Evolutionary conservation across 2,329 filamentous ascomycete genomes (phyloP), one percentile per base, ranked within the genome.

Genomic region (Alternaria panax): DNA sequence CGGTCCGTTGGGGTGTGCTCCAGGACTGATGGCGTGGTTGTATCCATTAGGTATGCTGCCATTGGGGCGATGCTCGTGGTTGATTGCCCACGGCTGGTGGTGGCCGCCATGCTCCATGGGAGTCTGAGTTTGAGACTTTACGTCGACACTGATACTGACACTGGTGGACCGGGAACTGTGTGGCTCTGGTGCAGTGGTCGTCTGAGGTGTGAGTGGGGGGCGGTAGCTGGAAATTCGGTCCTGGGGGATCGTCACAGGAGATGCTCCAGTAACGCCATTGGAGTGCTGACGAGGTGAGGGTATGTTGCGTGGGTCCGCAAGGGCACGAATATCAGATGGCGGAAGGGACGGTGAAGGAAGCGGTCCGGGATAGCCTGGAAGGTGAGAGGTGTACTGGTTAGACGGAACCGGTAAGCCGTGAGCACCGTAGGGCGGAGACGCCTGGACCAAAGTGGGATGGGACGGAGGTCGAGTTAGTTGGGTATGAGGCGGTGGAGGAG

Each of bases 51-150:
- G 54, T 34, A 73, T 63, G 57, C 64, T 67, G 46, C 72, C 73
- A 50, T 75, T 77, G 42, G 70, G 68, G 54, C 70, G 74, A 45
- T 75, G 74, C 48, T 78, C 77, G 50, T 67, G 68, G 51, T 67
- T 72, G 52, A 69, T 60, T 42, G 73, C 66, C 74, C 76, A 77
- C 53, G 67, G 66, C 59, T 64, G 68, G 48, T 72, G 72, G 47
- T 71, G 75, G 41, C 66, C 66, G 54, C 74, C 73, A 73, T 74
- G 71, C 66, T 78, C 76, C 76, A 78, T 78, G 57, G 58, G 65
- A 51, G 59, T 57, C 36, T 68, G 59, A 60, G 59, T 68, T 57
- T 74, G 73, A 50, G 66, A 51, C 63, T 76, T 74, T 51, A 61
- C 53, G 65, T 73, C 72, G 59, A 64, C 53, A 58, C 62, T 70